These are phyloP conservation scores for Rehmannia glutinosa DNA, from an alignment of 257 asterid genomes.

Conservation along the genomic window DNA sequence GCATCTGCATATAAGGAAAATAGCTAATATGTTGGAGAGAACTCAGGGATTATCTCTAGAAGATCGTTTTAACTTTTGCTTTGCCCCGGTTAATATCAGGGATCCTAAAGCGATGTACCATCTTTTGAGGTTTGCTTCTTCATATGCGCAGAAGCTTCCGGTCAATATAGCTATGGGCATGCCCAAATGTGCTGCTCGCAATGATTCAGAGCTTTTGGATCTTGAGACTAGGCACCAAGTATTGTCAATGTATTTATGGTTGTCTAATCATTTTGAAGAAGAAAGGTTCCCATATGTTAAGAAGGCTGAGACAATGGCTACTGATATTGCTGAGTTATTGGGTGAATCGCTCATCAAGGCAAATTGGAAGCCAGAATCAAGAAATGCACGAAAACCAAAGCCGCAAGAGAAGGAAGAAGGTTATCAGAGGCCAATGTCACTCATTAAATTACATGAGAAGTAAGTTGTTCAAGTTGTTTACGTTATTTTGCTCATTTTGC, in stretches of 20 bases:
- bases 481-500: background rate
- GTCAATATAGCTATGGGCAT: slow-evolving; percentile 91
- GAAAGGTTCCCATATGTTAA: slow-evolving; percentile 68
- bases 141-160: slow-evolving; percentile 66
- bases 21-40: slow-evolving; percentile 84
- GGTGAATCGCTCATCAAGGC: slow-evolving; percentile 77
- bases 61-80: slow-evolving; percentile 90
- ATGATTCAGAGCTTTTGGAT: slow-evolving; percentile 90
- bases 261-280: slow-evolving; percentile 77
- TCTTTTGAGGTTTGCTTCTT: slow-evolving; percentile 72
- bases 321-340: slow-evolving; percentile 70
- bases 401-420: slow-evolving; percentile 44
- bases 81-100: slow-evolving; percentile 83
- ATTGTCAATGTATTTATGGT: slow-evolving; percentile 87
- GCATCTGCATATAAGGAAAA: slow-evolving; percentile 65
- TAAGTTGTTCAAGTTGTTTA: slow-evolving; percentile 28
- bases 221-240: slow-evolving; percentile 95
- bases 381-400: slow-evolving; percentile 44
- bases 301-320: slow-evolving; percentile 87
- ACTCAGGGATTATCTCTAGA: slow-evolving; percentile 69
- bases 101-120: slow-evolving; percentile 94
- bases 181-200: slow-evolving; percentile 73
- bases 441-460: slow-evolving; percentile 42
- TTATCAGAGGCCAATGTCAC: slow-evolving; percentile 61
- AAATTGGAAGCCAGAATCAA: slow-evolving; percentile 83